Conservation (phyloP, 805 yeast species). For the Kurtzmaniella cleridarum region DNA sequence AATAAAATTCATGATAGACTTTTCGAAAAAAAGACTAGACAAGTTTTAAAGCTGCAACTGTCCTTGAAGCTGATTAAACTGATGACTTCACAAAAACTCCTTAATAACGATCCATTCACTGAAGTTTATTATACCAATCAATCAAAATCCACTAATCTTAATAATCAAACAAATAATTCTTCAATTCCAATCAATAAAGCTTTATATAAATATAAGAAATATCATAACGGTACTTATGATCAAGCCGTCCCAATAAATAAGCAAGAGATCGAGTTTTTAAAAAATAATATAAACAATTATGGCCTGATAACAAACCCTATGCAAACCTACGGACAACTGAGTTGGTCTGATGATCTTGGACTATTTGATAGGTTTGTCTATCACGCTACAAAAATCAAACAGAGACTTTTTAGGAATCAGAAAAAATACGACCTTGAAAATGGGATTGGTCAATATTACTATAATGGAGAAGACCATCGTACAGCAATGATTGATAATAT, state of each 20-base stretch:
- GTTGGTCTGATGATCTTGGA: background rate
- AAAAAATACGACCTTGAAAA: conserved; percentile 1
- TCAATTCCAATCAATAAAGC: background rate
- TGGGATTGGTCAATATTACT: background rate
- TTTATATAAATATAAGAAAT: no score
- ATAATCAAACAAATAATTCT: background rate
- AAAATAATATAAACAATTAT: background rate
- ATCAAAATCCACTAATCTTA: background rate
- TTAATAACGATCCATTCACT: background rate
- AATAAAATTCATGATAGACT: conserved; percentile 19
- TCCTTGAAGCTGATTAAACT: conserved; percentile 16
- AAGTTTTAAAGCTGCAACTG: conserved; percentile 19
- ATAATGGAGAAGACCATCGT: background rate
- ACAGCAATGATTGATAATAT: background rate
- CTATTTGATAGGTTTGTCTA: conserved; percentile 2
- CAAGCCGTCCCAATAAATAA: conserved; percentile 2
- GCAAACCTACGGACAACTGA: conserved; percentile 2
- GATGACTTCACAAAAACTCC: background rate
- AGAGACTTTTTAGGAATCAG: background rate
- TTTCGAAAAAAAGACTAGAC: conserved; percentile 17
- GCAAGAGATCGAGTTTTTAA: conserved; percentile 2
- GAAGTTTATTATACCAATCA: background rate
- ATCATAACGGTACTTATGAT: background rate
- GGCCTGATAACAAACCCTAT: background rate
- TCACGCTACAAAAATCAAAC: background rate